These are phyloP conservation scores for Saturnispora diversa DNA, from an alignment of 805 yeast species.

Conservation along the genomic window DNA sequence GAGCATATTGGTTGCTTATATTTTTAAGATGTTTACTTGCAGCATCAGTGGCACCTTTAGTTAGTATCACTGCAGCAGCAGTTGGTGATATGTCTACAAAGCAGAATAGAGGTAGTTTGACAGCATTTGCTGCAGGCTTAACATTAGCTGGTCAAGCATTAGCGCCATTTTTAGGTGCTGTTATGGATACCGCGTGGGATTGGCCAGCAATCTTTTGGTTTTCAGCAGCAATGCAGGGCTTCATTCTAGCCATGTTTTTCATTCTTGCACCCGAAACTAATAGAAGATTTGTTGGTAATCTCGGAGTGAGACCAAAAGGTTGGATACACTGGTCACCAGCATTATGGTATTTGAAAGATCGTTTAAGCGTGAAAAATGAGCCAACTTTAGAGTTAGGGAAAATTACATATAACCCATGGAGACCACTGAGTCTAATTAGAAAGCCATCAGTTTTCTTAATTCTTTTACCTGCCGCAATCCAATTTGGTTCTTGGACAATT, in stretches of 20 bases:
- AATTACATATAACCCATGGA: constrained; percentile 24
- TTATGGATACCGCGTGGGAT: constrained; percentile 42
- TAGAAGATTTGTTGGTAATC: constrained; percentile 66
- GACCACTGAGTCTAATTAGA: constrained; percentile 17
- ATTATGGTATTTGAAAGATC: constrained; percentile 25
- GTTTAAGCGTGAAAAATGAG: constrained; percentile 24
- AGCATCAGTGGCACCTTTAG: constrained; percentile 65
- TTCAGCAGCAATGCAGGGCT: constrained; percentile 55
- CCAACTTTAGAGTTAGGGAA: constrained; percentile 16
- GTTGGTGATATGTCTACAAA: constrained; percentile 67
- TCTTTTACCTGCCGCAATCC: constrained; percentile 51
- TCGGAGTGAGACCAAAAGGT: constrained; percentile 46
- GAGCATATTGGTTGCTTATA: constrained; percentile 52
- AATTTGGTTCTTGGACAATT: constrained; percentile 65
- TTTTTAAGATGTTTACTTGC: constrained; percentile 72
- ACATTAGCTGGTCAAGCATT: constrained; percentile 67
- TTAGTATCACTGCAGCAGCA: constrained; percentile 61
- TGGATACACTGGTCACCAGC: constrained; percentile 40
- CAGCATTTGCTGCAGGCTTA: constrained; percentile 58
- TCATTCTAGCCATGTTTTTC: constrained; percentile 29
- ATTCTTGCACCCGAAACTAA: constrained; percentile 66
- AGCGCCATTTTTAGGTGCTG: constrained; percentile 65
- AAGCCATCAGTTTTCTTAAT: constrained; percentile 30
- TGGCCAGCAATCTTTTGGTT: constrained; percentile 84
- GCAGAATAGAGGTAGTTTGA: constrained; percentile 59